Percentiles rank a stretch among this genome's conserved stretches.
Conservation (phyloP, 352 stramenopile genomes). For the Phytophthora chlamydospora region DNA sequence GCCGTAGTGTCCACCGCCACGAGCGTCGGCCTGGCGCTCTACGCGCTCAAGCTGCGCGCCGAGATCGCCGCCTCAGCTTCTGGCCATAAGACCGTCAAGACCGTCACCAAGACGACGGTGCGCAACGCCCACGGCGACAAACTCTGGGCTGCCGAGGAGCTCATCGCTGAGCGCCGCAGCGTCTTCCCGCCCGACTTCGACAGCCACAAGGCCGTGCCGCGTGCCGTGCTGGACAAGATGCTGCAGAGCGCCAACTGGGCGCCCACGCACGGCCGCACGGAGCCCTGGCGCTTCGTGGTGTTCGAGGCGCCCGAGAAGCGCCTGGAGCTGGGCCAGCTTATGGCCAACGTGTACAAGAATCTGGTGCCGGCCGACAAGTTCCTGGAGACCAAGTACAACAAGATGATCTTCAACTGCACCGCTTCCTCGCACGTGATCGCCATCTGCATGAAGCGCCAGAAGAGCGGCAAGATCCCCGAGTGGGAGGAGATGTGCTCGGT, state of each 20-base stretch:
- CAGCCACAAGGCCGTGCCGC: conserved; percentile 50
- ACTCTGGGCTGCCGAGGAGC: conserved; percentile 71
- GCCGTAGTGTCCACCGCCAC: conserved; percentile 37
- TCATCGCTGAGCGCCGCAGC: conserved; percentile 79
- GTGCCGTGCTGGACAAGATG: conserved; percentile 75
- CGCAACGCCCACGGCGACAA: conserved; percentile 36
- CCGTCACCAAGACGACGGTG: conserved; percentile 29
- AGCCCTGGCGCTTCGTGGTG: conserved; percentile 87
- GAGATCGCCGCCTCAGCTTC: conserved; percentile 8
- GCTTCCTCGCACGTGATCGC: conserved; percentile 79
- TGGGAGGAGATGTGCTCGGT: conserved; percentile 81
- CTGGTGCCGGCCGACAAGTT: conserved; percentile 70
- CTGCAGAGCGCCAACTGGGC: conserved; percentile 84
- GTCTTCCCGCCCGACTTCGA: conserved; percentile 82
- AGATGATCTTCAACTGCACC: conserved; percentile 76
- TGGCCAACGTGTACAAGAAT: conserved; percentile 76
- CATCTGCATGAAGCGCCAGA: conserved; percentile 89
- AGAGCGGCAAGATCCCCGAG: conserved; percentile 80
- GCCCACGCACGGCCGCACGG: conserved; percentile 78
- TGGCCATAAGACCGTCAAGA: conserved; percentile 31
- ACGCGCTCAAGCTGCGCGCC: conserved; percentile 43
- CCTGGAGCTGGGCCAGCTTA: conserved; percentile 62
- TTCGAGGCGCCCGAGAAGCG: conserved; percentile 63
- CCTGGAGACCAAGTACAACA: conserved; percentile 81
- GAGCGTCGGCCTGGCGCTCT: conserved; percentile 44